Conservation (phyloP, 768 basidiomycete genomes). For the Hygrophoropsis aurantiaca region DNA sequence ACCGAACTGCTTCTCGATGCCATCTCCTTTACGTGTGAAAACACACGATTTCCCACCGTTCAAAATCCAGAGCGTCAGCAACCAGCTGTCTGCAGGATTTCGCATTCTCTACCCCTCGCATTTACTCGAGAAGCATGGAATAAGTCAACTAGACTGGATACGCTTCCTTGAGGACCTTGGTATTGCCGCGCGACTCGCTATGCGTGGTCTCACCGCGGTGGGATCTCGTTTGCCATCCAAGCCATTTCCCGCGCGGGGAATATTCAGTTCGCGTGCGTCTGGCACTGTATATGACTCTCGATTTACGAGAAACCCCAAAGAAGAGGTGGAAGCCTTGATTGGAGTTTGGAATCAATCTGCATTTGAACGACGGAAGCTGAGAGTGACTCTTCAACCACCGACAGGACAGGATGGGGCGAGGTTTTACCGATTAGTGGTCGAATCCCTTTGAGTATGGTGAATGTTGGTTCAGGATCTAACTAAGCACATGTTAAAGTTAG, state of each 20-base stretch:
- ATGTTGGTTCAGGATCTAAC: no score
- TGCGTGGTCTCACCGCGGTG: slow-evolving; percentile 19
- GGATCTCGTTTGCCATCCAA: slow-evolving; percentile 18
- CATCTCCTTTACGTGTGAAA: slow-evolving; percentile 24
- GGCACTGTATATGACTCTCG: slow-evolving; percentile 18
- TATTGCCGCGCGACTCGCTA: slow-evolving; percentile 25
- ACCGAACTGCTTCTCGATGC: slow-evolving; percentile 26
- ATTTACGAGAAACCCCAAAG: slow-evolving; percentile 15
- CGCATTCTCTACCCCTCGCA: slow-evolving; percentile 21
- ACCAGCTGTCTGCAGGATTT: slow-evolving; percentile 24
- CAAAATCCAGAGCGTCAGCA: slow-evolving; percentile 18
- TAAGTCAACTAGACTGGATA: slow-evolving; percentile 25
- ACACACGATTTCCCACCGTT: slow-evolving; percentile 28
- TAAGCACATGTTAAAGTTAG: no score
- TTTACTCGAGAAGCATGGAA: slow-evolving; percentile 28
- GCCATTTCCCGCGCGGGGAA: slow-evolving; percentile 11
- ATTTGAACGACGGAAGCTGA: slow-evolving; percentile 29
- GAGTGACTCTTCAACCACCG: slow-evolving; percentile 14
- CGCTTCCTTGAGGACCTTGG: slow-evolving; percentile 28
- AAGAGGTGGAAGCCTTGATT: slow-evolving; percentile 26
- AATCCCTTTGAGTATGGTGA: slow-evolving; percentile 25
- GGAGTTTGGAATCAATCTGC: slow-evolving; percentile 31
- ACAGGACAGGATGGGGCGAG: slow-evolving; percentile 2
- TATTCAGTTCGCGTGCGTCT: slow-evolving; percentile 12
- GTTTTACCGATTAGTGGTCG: slow-evolving; percentile 19